phyloP scores from a whole-genome alignment of 1,284 basidiomycete species.

The Xerocomus minutiporus region DNA sequence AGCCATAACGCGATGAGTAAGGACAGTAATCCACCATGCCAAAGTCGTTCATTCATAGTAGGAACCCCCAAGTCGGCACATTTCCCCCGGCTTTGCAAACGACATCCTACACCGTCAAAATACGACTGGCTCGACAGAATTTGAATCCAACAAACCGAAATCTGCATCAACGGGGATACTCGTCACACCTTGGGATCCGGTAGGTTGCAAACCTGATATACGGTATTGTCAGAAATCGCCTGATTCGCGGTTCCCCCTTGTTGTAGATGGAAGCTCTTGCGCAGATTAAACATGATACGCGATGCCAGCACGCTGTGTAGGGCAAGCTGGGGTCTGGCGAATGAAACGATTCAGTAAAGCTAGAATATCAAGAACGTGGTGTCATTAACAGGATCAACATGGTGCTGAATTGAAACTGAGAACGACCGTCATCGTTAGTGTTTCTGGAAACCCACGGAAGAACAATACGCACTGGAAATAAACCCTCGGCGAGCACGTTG shows the following conservation, averaged over 20 bases:
- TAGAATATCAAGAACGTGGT: not conserved
- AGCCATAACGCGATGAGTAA: too few species aligned
- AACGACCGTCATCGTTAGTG: not conserved
- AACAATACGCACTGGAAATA: conserved; percentile 11
- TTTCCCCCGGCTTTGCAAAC: too few species aligned
- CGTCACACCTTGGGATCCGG: not conserved
- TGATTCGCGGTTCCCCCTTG: not conserved
- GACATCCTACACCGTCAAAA: too few species aligned
- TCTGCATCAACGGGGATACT: not conserved
- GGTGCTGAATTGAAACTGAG: conserved; percentile 6
- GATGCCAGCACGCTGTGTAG: conserved; percentile 17
- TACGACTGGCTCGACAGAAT: not conserved
- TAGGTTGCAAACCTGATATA: not conserved
- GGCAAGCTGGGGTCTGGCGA: conserved; percentile 6
- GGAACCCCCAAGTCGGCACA: too few species aligned
- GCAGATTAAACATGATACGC: conserved; percentile 15
- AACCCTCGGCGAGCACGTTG: conserved; percentile 13
- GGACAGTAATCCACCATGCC: too few species aligned
- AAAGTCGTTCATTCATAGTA: too few species aligned
- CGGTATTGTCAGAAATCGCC: not conserved
- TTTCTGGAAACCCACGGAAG: not conserved
- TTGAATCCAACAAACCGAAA: not conserved
- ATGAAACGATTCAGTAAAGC: not conserved
- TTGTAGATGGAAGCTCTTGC: not conserved
- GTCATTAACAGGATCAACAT: conserved; percentile 4